Evolutionary conservation across 345 rosid genomes (phyloP).

Genomic region (Ricinus communis): DNA sequence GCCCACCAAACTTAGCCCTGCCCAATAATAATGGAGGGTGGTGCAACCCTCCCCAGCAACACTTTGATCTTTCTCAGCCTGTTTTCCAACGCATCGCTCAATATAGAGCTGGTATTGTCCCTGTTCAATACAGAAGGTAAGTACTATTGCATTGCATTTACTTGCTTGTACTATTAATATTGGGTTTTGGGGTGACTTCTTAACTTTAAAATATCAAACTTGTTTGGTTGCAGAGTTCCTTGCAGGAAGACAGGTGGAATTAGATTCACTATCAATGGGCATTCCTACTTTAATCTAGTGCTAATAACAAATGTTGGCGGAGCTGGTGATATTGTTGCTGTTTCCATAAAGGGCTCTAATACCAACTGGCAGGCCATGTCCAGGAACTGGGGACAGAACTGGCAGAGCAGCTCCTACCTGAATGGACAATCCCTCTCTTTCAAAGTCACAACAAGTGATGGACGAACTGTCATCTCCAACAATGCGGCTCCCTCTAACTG

Average conservation of each 20-base stretch:
- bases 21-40: conserved; percentile 15
- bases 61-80: conserved; percentile 17
- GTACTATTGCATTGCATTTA: neutral
- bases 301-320: conserved; percentile 8
- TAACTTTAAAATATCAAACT: too few species aligned
- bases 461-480: neutral
- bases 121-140: conserved; percentile 16
- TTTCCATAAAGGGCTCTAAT: neutral
- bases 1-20: conserved; percentile 12
- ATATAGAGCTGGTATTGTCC: conserved; percentile 14
- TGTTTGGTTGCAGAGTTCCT: neutral
- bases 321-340: conserved; percentile 1
- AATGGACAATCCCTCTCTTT: conserved; percentile 9
- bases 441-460: conserved; percentile 5
- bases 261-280: conserved; percentile 10
- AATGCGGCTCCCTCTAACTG: conserved; percentile 9
- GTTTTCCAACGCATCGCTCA: conserved; percentile 15
- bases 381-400: conserved; percentile 11
- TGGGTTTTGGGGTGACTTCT: too few species aligned
- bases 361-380: conserved; percentile 5
- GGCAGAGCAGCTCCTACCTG: conserved; percentile 9
- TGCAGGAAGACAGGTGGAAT: conserved; percentile 7
- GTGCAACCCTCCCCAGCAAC: conserved; percentile 18
- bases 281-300: conserved; percentile 9
- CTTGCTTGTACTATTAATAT: too few species aligned